Percentiles rank a stretch among this genome's conserved stretches.
Evolutionary conservation across 2,329 filamentous ascomycete species (phyloP).

Genomic region (Escovopsis sp.): DNA sequence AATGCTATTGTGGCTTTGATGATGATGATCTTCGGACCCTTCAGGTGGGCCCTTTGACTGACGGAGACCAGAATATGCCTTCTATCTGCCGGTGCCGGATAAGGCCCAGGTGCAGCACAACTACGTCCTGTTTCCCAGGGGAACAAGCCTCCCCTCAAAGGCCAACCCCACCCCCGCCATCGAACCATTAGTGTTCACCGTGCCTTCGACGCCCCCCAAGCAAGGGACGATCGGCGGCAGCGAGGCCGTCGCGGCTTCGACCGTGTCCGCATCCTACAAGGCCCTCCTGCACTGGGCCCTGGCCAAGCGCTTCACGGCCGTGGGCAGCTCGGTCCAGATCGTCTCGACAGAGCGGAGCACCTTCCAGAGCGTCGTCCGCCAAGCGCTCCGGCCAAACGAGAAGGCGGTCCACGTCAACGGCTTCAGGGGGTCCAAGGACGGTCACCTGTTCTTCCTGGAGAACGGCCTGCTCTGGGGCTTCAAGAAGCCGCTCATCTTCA

Average conservation of each 20-base stretch:
- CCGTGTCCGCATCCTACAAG: constrained; percentile 44
- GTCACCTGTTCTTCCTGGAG: constrained; percentile 51
- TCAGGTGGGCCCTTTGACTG: constrained; percentile 1
- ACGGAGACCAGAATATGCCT: constrained; percentile 36
- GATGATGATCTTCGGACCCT: neutral
- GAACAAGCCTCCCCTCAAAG: constrained; percentile 37
- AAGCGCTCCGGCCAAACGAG: constrained; percentile 44
- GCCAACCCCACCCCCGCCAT: constrained; percentile 21
- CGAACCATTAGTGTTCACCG: constrained; percentile 51
- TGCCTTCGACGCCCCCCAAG: constrained; percentile 45
- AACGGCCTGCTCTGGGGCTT: constrained; percentile 56
- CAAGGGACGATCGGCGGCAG: constrained; percentile 39
- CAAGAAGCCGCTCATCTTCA: constrained; percentile 53
- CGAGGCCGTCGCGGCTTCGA: constrained; percentile 32
- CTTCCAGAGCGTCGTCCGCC: constrained; percentile 42
- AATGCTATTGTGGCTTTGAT: no score
- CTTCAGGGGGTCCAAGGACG: constrained; percentile 54
- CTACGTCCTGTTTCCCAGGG: constrained; percentile 46
- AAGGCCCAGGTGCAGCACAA: constrained; percentile 52
- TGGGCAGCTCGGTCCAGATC: constrained; percentile 33
- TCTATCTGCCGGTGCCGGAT: constrained; percentile 50
- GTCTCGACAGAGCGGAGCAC: constrained; percentile 37
- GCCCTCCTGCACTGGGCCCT: constrained; percentile 48
- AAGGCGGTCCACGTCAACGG: constrained; percentile 51
- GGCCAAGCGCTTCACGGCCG: constrained; percentile 33